These are phyloP conservation scores for Xylaria grammica DNA, from an alignment of 495 filamentous ascomycete species.

Conservation along the genomic window DNA sequence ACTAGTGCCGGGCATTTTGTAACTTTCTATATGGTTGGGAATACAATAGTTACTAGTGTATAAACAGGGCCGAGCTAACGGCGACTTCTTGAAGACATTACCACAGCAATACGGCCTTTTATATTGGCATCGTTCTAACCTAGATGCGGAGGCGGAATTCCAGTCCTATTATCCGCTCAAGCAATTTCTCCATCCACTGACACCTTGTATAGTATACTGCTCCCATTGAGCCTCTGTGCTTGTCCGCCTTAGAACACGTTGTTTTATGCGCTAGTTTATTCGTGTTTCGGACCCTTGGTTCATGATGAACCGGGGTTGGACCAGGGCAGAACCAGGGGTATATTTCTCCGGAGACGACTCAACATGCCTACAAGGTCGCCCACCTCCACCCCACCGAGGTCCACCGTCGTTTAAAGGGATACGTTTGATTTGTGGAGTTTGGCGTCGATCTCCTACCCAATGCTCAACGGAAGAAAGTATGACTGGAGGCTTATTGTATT, in stretches of 20 bases:
- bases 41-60: not conserved
- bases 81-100: not conserved
- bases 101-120: not conserved
- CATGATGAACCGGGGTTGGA: not conserved
- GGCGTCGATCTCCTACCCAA: not conserved
- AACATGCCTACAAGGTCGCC: too few relatives aligned
- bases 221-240: not conserved
- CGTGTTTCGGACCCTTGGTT: not conserved
- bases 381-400: not conserved
- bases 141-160: not conserved
- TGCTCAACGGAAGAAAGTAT: not conserved
- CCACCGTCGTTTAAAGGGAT: not conserved
- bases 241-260: not conserved
- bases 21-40: not conserved
- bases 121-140: not conserved
- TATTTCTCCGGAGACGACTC: conserved; percentile 5
- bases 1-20: not conserved
- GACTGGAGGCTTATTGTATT: not conserved
- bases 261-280: conserved; percentile 2
- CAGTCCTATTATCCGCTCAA: not conserved
- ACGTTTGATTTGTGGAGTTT: conserved; percentile 6
- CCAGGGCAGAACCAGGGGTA: too few relatives aligned
- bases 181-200: conserved; percentile 6
- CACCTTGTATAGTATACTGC: not conserved
- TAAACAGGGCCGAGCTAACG: not conserved